Conservation (phyloP, 2,329 filamentous ascomycete genomes). For the Aspergillus uvarum region DNA sequence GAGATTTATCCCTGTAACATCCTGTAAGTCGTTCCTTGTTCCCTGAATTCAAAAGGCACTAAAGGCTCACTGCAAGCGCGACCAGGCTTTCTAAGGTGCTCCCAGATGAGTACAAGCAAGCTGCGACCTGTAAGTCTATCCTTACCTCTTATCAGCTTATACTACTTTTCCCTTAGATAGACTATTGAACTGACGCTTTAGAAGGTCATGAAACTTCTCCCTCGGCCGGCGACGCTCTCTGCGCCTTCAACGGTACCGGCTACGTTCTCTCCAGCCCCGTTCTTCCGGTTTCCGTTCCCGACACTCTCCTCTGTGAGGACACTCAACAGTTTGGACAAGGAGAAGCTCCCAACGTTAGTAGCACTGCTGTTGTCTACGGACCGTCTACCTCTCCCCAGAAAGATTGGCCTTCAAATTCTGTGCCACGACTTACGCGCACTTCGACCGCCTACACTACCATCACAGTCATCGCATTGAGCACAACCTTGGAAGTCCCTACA, state of each 20-base stretch:
- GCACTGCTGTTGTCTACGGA: too few relatives aligned
- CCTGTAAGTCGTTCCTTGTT: constrained; percentile 11
- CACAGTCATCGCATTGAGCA: not conserved
- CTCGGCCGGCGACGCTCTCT: constrained; percentile 22
- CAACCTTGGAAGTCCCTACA: not conserved
- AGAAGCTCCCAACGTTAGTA: too few relatives aligned
- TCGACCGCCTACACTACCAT: too few relatives aligned
- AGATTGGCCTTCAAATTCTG: too few relatives aligned
- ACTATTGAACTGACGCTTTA: not conserved
- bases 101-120: constrained; percentile 11
- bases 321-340: not conserved
- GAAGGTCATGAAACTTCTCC: constrained; percentile 19
- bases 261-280: constrained; percentile 13
- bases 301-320: constrained; percentile 17
- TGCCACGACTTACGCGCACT: too few relatives aligned
- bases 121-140: constrained; percentile 20
- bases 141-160: too few relatives aligned
- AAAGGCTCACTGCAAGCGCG: not conserved
- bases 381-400: too few relatives aligned
- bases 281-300: constrained; percentile 8
- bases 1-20: constrained; percentile 21
- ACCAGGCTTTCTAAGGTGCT: constrained; percentile 18
- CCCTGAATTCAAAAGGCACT: too few relatives aligned
- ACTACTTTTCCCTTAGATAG: not conserved
- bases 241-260: constrained; percentile 29